Evolutionary conservation across 2,329 filamentous ascomycete genomes (phyloP), one percentile per base, ranked within the genome.

Genomic region (Talaromyces atroroseus): DNA sequence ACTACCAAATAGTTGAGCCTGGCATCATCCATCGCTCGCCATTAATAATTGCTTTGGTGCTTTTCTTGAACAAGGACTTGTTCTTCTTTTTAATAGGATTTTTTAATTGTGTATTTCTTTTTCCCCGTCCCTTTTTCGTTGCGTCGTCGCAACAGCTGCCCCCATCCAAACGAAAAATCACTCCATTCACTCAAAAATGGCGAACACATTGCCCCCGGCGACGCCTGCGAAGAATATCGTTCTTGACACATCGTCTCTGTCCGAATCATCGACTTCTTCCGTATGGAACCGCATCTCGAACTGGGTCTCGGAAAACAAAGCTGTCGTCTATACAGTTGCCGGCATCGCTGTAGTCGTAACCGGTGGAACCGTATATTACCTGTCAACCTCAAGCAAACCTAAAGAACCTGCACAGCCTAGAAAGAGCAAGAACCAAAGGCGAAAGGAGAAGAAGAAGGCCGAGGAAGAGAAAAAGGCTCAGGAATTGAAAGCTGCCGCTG

Each of bases 291-390:
- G 92, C 67, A 79, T 96, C 75, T 88, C 91, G 63, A 86, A 80
- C 69, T 99, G 94, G 92, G 91, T 89, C 14, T 89, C 91, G 2
- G 92, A 97, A 72, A 92, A 99, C 78, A 97, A 96, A 79, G 88
- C 90, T 49, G 82, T 92, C 54, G 92, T 95, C 61, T 99, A 96
- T 76, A 96, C 94, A 64, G 90, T 97, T 75, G 94, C 92, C 56
- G 94, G 94, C 68, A 89, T 96, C 59, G 92, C 92, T 54, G 83
- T 96, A 49, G 90, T 96, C 45, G 89, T 95, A 56, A 94, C 90
- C 14, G 90, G 89, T 60, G 92, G 94, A 65, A 89, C 90, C 45
- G 87, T 95, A 69, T 99, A 97, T 80, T 97, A 96, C 74, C 80
- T 96, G 64, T 77, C 79, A 54, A 54, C 52, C 66, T 76, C 78